A percentile compares a stretch with the other conserved stretches of the same genome.
Evolutionary conservation across 345 rosid genomes (phyloP).

Genomic region (Cardamine chenopodiifolia): DNA sequence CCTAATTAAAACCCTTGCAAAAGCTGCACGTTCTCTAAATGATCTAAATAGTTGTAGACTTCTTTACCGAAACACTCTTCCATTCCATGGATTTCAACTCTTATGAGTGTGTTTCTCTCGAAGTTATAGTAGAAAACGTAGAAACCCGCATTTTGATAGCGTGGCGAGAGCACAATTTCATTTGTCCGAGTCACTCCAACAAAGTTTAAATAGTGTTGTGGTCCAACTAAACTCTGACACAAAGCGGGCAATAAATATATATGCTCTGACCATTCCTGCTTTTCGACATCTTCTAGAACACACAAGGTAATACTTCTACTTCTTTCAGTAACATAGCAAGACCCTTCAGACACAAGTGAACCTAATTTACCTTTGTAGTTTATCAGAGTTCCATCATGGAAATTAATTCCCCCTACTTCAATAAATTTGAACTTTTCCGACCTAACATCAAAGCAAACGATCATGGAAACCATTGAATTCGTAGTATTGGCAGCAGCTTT

Average conservation of each 20-base stretch:
- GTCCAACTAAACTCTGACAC: neutral
- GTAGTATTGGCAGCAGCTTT: no score
- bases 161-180: neutral
- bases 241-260: neutral
- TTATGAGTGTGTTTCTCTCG: neutral
- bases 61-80: no score
- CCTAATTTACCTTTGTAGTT: constrained; percentile 10
- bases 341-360: neutral
- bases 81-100: neutral
- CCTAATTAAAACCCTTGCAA: neutral
- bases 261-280: neutral
- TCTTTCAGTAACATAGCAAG: no score
- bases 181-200: neutral
- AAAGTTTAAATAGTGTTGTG: neutral
- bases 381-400: neutral
- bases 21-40: neutral
- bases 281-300: neutral
- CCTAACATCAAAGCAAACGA: constrained; percentile 7
- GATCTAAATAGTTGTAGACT: neutral
- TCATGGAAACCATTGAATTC: neutral
- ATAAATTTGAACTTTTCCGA: neutral
- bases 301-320: neutral
- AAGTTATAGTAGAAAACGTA: neutral
- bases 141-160: accelerated
- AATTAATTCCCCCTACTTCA: no score